Percentiles rank a stretch among this genome's conserved stretches.
These are phyloP conservation scores for Nephelium lappaceum DNA, from an alignment of 345 rosid species.

Conservation along the genomic window DNA sequence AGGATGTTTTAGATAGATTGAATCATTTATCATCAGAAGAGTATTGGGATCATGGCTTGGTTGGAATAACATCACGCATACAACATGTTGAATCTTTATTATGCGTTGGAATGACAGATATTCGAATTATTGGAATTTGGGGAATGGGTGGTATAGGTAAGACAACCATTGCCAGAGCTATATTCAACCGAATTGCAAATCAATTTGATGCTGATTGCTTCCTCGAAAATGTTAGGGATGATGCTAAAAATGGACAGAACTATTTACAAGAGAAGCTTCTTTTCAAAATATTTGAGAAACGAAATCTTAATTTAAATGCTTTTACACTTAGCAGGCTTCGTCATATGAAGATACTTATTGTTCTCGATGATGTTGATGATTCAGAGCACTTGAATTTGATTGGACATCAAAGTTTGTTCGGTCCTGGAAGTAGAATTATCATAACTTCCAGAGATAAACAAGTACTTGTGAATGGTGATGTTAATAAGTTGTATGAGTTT, in stretches of 20 bases:
- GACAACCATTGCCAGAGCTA: constrained; percentile 16
- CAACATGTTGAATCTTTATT: neutral
- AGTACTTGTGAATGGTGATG: too few relatives aligned
- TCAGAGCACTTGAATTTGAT: neutral
- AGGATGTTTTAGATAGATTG: neutral
- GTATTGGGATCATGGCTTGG: neutral
- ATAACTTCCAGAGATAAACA: too few relatives aligned
- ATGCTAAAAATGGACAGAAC: neutral
- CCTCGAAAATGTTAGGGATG: neutral
- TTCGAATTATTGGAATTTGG: constrained; percentile 24
- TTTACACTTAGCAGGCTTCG: neutral
- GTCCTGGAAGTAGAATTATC: neutral
- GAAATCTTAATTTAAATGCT: too few relatives aligned
- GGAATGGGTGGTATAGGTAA: constrained; percentile 42
- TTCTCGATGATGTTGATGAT: neutral
- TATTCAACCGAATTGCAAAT: neutral
- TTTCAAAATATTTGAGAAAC: neutral
- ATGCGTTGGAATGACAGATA: neutral
- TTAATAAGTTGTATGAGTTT: neutral
- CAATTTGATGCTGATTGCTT: neutral
- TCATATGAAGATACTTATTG: neutral
- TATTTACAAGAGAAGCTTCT: neutral
- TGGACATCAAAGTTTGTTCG: neutral
- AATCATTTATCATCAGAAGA: neutral
- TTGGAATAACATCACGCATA: constrained; percentile 20